Base-by-base conservation (phyloP, 306 rosid species). In the Echinosophora koreensis region DNA sequence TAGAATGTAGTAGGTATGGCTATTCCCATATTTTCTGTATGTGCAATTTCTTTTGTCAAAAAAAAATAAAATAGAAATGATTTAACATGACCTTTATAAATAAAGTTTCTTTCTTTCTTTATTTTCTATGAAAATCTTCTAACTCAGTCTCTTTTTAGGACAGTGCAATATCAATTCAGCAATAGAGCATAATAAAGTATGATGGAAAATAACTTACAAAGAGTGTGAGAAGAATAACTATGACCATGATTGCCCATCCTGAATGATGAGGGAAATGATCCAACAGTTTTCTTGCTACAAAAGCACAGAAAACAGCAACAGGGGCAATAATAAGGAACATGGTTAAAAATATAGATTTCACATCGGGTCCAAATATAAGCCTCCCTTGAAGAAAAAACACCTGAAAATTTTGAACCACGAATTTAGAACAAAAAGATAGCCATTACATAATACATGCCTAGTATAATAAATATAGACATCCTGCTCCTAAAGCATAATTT, bases 301-400 rank as follows among this genome's bases (percentile, higher is more conserved):
- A 82, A 80, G 84, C 70, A 75, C 94, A 91, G 95, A 93, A 93
- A 67, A 81, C 35, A 8, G 88, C 67, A 37, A 90, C 86, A 13
- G 98, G 98, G 12, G 90, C 87, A 84, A 89, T 75, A 13, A 95
- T 81, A 27, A 95, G 93, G 80, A 90, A 86, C 47, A 92, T 38
- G 5, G 98, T 83, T 69, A 90, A 63, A 51, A 78, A 84, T 84
- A 92, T 55, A 5, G 97, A 90, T 82, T 94, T 88, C 75, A 84
- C 93, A 83, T 95, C 97, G 1, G 98, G 98, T 67, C 98, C 98
- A 69, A 95, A 95, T 66, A 95, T 88, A 73, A 95, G 84, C 84
- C 93, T 92, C 67, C 98, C 98, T 85, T 81, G 87, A 70, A 90
- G 90, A 6, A 86, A 84, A 85, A 95, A 95, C 65, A 89, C 93